phyloP scores from a whole-genome alignment of 148 eudicot genomes.

The Diospyros lotus region DNA sequence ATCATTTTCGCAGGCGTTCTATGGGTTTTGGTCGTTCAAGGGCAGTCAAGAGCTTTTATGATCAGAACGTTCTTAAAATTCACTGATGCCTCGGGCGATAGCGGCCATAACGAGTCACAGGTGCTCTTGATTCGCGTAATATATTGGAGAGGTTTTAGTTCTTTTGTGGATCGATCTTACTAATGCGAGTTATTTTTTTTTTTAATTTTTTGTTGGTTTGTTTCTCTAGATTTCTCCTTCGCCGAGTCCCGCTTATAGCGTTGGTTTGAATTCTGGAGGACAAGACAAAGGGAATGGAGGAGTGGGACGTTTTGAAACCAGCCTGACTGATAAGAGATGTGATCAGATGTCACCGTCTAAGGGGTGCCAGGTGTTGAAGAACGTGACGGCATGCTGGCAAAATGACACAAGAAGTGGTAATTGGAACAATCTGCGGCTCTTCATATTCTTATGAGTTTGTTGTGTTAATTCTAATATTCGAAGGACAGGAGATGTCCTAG shows the following conservation, averaged over 20 bases:
- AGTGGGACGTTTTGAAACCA: not conserved
- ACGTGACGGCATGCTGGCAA: conserved; percentile 5
- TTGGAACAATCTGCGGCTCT: not conserved
- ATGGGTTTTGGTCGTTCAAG: not conserved
- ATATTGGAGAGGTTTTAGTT: not conserved
- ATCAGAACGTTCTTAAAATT: not conserved
- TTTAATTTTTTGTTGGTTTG: not conserved
- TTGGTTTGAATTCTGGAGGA: not conserved
- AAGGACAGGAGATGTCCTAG: not conserved
- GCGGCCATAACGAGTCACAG: not conserved
- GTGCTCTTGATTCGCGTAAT: not conserved
- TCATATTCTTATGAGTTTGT: not conserved
- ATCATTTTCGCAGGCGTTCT: not conserved
- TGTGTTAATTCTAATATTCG: not conserved
- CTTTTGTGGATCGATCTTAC: not conserved
- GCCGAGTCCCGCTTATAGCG: conserved; percentile 9
- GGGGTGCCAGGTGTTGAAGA: not conserved
- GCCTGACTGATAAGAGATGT: not conserved
- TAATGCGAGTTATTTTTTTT: not conserved
- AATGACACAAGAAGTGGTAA: conserved; percentile 9
- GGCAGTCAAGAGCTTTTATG: not conserved
- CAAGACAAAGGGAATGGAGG: not conserved
- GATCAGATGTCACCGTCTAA: not conserved
- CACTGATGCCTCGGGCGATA: not conserved
- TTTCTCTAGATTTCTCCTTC: not conserved